Base-by-base conservation (phyloP, 2,329 filamentous ascomycete species). In the Diaporthe vexans region DNA sequence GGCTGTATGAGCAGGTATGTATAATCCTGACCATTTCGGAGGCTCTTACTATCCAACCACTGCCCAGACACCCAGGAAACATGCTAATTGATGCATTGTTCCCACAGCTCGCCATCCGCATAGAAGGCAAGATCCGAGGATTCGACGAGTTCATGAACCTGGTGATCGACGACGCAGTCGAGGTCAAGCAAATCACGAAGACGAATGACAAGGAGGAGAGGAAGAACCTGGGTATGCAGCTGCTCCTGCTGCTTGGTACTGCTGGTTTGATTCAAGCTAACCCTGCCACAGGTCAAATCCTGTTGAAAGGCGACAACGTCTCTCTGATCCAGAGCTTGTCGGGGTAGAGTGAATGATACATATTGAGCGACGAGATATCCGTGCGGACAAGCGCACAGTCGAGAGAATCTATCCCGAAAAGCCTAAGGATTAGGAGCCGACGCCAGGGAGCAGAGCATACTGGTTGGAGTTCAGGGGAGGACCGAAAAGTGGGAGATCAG, bases 81-180 rank as follows among this genome's bases (percentile, higher is more conserved):
- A 15, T 54, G n/a, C 72, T 75, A 29, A 75, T 58, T 21, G 43
- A 33, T n/a, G 19, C 6, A 24, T 35, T 46, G 9, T 54, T 21
- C 11, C 37, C 68, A 51, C 33, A 76, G 88, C 88, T 98, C 71
- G 92, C 92, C 19, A 95, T 98, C 81, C 90, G 97, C 75, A 98
- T 99, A 81, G 95, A 98, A 86, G 97, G 97, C 76, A 98, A 96
- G 86, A 98, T 99, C 78, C 91, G 97, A 81, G 95, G 97, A 19
- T 99, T 99, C 79, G 97, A 99, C 83, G 97, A 99, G 85, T 99
- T 98, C 86, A 98, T 99, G 95, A 99, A 99, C 86, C 88, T 99
- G 67, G 97, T 76, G 48, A 90, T 98, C 78, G 97, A 99, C 81
- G 95, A 99, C 79, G 97, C 97, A 40, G 91, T 98, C 73, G 96